A percentile compares a stretch with the other conserved stretches of the same genome.
Evolutionary conservation across 2,329 filamentous ascomycete genomes (phyloP).

Genomic region (Bipolaris gigantea): DNA sequence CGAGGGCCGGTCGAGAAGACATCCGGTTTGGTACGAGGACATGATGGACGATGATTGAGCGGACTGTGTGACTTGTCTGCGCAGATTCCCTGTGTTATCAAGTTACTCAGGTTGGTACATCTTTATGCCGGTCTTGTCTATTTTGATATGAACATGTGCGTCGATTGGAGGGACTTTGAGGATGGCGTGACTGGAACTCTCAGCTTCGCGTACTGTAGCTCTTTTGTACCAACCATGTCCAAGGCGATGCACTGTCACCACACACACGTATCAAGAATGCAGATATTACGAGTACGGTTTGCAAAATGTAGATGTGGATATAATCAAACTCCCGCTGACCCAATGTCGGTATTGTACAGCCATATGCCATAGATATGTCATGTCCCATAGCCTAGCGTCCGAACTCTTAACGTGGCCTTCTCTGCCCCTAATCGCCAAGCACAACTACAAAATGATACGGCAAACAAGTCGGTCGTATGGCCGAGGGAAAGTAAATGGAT

Average conservation of each 20-base stretch:
- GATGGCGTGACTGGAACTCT: neutral
- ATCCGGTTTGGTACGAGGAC: constrained; percentile 34
- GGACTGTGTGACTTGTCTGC: constrained; percentile 1
- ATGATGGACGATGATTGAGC: constrained; percentile 33
- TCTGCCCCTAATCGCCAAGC: constrained; percentile 4
- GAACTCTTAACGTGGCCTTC: constrained; percentile 2
- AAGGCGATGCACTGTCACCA: neutral
- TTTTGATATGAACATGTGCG: no score
- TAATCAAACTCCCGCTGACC: constrained; percentile 43
- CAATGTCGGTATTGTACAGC: constrained; percentile 40
- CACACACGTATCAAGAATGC: neutral
- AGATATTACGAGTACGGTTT: constrained; percentile 1
- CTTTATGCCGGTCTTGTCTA: no score
- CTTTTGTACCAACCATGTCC: neutral
- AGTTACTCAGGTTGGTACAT: neutral
- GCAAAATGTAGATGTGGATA: constrained; percentile 34
- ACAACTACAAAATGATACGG: constrained; percentile 21
- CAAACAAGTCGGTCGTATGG: constrained; percentile 14
- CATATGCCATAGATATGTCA: constrained; percentile 18
- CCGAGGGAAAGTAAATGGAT: constrained; percentile 16
- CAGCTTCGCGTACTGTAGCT: neutral
- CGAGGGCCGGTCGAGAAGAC: constrained; percentile 24
- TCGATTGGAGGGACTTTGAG: no score
- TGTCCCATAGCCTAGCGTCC: constrained; percentile 7
- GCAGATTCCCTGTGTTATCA: constrained; percentile 5